Conservation (phyloP, 208 protist genomes). For the Tetramitus jugosus region DNA sequence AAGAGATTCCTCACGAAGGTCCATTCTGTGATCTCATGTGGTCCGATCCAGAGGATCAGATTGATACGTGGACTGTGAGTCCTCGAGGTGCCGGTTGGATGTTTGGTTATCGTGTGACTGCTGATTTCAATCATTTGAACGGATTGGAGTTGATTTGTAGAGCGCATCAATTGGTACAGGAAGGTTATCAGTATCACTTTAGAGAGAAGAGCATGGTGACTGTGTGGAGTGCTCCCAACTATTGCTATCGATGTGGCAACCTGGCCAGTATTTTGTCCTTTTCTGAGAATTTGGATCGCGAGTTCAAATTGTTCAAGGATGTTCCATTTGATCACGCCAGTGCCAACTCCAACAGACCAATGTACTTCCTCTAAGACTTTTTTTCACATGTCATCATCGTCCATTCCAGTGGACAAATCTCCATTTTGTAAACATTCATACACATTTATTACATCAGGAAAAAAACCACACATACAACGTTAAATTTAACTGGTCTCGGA, state of each 20-base stretch:
- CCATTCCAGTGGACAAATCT: no score
- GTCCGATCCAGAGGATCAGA: constrained; percentile 73
- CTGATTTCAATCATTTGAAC: constrained; percentile 71
- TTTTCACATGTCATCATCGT: no score
- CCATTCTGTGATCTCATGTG: constrained; percentile 45
- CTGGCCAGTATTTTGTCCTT: constrained; percentile 72
- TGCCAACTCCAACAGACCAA: not conserved
- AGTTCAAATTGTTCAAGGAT: constrained; percentile 81
- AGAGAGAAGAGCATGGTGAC: constrained; percentile 29
- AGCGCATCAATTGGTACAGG: constrained; percentile 75
- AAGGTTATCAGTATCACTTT: constrained; percentile 72
- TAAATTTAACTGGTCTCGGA: no score
- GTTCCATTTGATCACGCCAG: constrained; percentile 44
- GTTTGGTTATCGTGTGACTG: constrained; percentile 60
- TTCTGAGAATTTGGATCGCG: constrained; percentile 60
- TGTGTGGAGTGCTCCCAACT: constrained; percentile 25
- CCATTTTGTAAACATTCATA: no score
- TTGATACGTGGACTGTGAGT: constrained; percentile 68
- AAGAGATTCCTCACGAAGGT: constrained; percentile 69
- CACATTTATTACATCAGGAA: no score
- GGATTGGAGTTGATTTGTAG: constrained; percentile 63
- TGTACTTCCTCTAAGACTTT: not conserved
- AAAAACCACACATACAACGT: no score
- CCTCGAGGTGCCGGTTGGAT: constrained; percentile 67
- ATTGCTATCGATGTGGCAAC: constrained; percentile 54